Evolutionary conservation across 1,139 yeast genomes (phyloP).

Genomic region (Protomyces macrosporus): DNA sequence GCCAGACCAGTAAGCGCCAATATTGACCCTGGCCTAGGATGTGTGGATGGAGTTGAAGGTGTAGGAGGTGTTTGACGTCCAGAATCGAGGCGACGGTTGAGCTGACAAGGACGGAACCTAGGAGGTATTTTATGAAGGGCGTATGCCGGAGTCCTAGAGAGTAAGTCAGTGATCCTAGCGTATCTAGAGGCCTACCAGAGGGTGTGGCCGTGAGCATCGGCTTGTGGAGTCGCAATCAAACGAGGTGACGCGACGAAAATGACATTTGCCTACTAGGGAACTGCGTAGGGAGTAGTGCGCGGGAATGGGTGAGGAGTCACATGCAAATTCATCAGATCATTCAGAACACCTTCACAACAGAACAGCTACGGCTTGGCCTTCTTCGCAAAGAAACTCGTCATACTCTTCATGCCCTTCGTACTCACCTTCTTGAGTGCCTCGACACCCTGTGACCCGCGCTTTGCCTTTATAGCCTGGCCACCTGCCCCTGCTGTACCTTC

Average conservation of each 20-base stretch:
- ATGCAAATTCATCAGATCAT: too few species aligned
- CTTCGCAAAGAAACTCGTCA: conserved; percentile 19
- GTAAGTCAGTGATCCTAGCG: neutral
- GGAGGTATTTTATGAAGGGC: conserved; percentile 52
- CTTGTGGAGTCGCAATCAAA: too few species aligned
- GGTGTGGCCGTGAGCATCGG: neutral
- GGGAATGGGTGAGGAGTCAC: too few species aligned
- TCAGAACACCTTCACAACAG: too few species aligned
- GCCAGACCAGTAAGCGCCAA: conserved; percentile 60
- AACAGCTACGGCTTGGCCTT: neutral
- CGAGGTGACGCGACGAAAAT: too few species aligned
- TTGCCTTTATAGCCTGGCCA: neutral
- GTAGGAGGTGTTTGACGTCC: conserved; percentile 52
- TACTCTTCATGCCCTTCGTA: conserved; percentile 21
- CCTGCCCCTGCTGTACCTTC: neutral
- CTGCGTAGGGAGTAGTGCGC: too few species aligned
- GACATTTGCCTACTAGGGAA: too few species aligned
- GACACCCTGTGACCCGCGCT: conserved; percentile 22
- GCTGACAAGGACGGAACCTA: conserved; percentile 43
- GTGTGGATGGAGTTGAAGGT: conserved; percentile 55
- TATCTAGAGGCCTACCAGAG: neutral
- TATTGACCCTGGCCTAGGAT: conserved; percentile 55
- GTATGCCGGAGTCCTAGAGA: conserved; percentile 51
- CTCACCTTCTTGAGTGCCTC: conserved; percentile 20
- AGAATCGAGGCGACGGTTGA: conserved; percentile 55